Percentiles rank a stretch among this genome's conserved stretches.
Conservation (phyloP, 192 early-diverging fungal genomes). For the Allomyces javanicus region DNA sequence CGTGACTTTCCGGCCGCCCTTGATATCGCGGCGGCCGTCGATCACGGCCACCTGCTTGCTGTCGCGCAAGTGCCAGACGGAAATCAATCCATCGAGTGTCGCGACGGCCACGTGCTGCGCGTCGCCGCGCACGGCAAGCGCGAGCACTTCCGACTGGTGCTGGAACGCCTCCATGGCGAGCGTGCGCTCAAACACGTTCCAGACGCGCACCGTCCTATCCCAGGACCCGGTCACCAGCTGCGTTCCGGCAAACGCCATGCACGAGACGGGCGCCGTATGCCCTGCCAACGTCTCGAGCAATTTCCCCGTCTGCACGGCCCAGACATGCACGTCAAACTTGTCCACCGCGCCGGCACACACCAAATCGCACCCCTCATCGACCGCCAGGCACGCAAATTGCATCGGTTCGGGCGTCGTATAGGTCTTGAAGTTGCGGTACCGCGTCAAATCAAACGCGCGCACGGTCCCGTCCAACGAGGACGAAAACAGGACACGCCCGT, state of each 20-base stretch:
- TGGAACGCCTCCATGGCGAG: slow-evolving; percentile 55
- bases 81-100: slow-evolving; percentile 80
- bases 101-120: slow-evolving; percentile 68
- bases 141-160: slow-evolving; percentile 66
- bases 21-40: slow-evolving; percentile 85
- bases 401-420: slow-evolving; percentile 88
- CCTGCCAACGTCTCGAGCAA: slow-evolving; percentile 82
- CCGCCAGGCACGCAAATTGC: slow-evolving; percentile 81
- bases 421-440: slow-evolving; percentile 96
- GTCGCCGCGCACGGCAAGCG: slow-evolving; percentile 74
- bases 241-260: slow-evolving; percentile 63
- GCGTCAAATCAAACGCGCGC: slow-evolving; percentile 88
- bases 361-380: slow-evolving; percentile 91
- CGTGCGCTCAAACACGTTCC: slow-evolving; percentile 84
- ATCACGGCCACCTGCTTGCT: slow-evolving; percentile 50
- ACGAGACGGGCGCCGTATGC: slow-evolving; percentile 77
- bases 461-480: slow-evolving; percentile 94
- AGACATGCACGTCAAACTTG: slow-evolving; percentile 92
- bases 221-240: slow-evolving; percentile 72
- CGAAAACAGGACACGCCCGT: slow-evolving; percentile 85
- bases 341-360: slow-evolving; percentile 86
- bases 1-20: slow-evolving; percentile 58
- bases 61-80: slow-evolving; percentile 78
- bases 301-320: slow-evolving; percentile 98
- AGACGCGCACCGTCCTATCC: slow-evolving; percentile 74